phyloP scores from a whole-genome alignment of 2,329 filamentous ascomycete species.

The Neoarthrinium moseri region DNA sequence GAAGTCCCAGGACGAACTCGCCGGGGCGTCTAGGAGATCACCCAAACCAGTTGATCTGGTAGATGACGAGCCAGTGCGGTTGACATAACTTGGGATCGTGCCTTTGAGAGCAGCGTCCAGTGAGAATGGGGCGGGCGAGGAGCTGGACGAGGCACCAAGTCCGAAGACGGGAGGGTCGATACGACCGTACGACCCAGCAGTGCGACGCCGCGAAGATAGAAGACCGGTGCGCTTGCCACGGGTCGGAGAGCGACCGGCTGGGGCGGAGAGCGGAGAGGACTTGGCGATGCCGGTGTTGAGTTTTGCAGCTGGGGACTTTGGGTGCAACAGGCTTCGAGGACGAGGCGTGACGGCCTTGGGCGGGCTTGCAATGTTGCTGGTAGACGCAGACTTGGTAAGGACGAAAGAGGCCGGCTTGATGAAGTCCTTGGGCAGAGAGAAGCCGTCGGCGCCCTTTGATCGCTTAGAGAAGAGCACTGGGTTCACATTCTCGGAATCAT shows the following conservation, averaged over 20 bases:
- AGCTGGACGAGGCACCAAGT: conserved; percentile 32
- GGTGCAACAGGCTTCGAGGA: conserved; percentile 45
- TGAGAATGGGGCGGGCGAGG: conserved; percentile 68
- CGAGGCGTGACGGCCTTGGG: conserved; percentile 32
- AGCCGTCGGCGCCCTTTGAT: conserved; percentile 47
- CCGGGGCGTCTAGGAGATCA: conserved; percentile 41
- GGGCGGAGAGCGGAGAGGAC: conserved; percentile 60
- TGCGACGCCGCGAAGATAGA: conserved; percentile 65
- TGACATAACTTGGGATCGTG: conserved; percentile 63
- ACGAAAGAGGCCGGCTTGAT: conserved; percentile 47
- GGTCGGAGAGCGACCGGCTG: conserved; percentile 79
- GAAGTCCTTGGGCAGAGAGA: conserved; percentile 41
- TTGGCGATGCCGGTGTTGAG: conserved; percentile 42
- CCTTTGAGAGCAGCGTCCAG: conserved; percentile 81
- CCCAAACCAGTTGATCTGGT: conserved; percentile 25
- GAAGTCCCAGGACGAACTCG: conserved; percentile 79
- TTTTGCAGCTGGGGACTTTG: conserved; percentile 51
- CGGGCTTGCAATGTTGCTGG: conserved; percentile 31
- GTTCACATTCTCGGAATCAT: conserved; percentile 63
- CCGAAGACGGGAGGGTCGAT: conserved; percentile 68
- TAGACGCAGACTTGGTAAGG: conserved; percentile 40
- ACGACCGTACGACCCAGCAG: conserved; percentile 62
- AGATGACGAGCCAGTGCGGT: conserved; percentile 33
- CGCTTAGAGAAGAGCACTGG: conserved; percentile 58
- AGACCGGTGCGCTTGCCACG: conserved; percentile 67